Base-by-base conservation (phyloP, 306 rosid species). In the Sechiopsis laciniata region DNA sequence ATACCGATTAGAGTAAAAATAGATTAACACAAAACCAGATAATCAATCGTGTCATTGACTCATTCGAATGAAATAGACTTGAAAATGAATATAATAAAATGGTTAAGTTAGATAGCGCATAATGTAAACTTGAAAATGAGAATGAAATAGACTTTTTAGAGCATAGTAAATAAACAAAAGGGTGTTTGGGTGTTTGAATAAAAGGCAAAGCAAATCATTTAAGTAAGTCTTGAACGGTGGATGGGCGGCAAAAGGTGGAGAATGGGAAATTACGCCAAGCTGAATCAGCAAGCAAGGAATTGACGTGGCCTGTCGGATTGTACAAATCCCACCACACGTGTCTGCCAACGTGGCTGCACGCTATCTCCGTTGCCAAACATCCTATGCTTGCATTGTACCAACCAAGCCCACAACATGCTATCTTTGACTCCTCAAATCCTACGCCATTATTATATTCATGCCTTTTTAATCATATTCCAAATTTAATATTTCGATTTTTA, bases 281-380 rank as follows among this genome's bases (percentile, higher is more conserved):
- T 45, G 96, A 83, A 71, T 87, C 86, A 3, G 91, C 93, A 22
- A 90, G 65, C 83, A 93, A 84, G 67, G 86, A 57, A 83, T 93
- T 82, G 24, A 88, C 91, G n/a, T 86, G 85, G 45, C 8, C 56
- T 53, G 96, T 87, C 10, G 98, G 98, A 74, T 83, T 87, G 75
- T 84, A 82, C 17, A 87, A 70, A 74, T 92, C 98, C 98, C 98
- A 92, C 96, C 98, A 92, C 40, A 92, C 76, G 76, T 85, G 80
- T 20, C 66, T 78, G 55, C 85, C 75, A 32, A 79, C 73, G 65
- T 82, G 66, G 29, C 75, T 52, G 56, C 98, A 90, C 0, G 89
- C 84, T 78, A 80, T 83, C 29, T 88, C 96, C 78, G 40, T 76
- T 13, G 96, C 86, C 46, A 92, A 73, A n/a, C 98, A 92, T 65